phyloP scores from a whole-genome alignment of 371 early-diverging fungal species.

The Haplosporangium sp. region DNA sequence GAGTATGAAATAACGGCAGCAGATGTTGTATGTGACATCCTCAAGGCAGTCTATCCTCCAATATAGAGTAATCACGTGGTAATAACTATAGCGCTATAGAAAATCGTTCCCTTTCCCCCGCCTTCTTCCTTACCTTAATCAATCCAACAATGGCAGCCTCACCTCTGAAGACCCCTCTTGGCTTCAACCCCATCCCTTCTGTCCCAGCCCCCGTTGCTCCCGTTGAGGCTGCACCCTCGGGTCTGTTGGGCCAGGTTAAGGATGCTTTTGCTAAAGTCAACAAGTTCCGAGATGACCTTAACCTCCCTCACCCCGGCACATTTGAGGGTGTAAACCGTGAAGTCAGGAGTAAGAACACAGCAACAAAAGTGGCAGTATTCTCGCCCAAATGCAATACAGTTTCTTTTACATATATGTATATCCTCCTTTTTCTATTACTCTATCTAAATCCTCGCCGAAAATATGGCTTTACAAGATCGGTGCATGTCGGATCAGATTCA shows the following conservation, averaged over 20 bases:
- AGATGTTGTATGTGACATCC: conserved; percentile 40
- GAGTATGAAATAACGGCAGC: conserved; percentile 26
- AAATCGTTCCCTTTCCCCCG: background rate
- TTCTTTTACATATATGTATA: no score
- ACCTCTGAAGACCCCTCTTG: conserved; percentile 40
- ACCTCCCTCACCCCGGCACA: conserved; percentile 90
- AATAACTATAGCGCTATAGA: background rate
- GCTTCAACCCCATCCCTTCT: conserved; percentile 35
- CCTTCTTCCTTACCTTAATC: background rate
- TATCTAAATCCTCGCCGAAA: no score
- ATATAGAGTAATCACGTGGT: conserved; percentile 14
- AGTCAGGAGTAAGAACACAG: conserved; percentile 74
- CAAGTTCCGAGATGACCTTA: conserved; percentile 58
- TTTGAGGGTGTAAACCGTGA: conserved; percentile 89
- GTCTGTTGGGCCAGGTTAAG: conserved; percentile 32
- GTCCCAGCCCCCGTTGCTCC: conserved; percentile 14
- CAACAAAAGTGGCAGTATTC: no score
- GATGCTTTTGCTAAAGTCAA: conserved; percentile 25
- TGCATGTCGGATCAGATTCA: no score
- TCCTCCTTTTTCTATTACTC: no score
- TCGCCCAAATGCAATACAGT: no score
- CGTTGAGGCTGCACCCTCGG: conserved; percentile 26
- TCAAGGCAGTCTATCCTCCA: conserved; percentile 32
- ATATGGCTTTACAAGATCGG: no score
- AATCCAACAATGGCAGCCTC: conserved; percentile 25